Evolutionary conservation across 208 protist species (phyloP), one percentile per base, ranked within the genome.

Genomic region (Naegleria lovaniensis): DNA sequence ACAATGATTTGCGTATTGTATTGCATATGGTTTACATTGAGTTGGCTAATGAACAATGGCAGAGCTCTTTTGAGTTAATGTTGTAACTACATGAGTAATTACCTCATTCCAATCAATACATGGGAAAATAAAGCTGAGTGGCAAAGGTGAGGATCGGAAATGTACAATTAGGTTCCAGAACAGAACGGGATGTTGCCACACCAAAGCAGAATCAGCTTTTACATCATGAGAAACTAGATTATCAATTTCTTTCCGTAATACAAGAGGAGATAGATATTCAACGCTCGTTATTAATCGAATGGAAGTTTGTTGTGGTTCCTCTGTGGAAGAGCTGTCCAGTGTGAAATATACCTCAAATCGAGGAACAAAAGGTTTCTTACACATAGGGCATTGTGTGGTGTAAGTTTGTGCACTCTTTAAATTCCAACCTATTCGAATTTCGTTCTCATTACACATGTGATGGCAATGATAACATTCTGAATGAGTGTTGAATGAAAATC

Each of bases 111-210:
- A 90, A 22, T 90, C 55, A 67, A 90, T 43, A 6, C n/a, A 29
- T 19, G 89, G 89, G 7, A 90, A 41, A 29, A 90, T 22, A 87
- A 90, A 83, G 7, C 36, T 83, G 0, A 90, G n/a, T 29, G 89
- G 89, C 0, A 90, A 25, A 7, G 6, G 11, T n/a, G 29, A 40
- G 0, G 29, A 19, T 90, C 55, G 22, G 51, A 90, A 90, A 85
- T 90, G 89, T 29, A 67, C 7, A 15, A 90, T 83, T 7, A 90
- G 4, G 25, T 90, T 90, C 89, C 89, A 90, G 41, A 90, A 90
- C 6, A 90, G 22, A 9, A 87, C 13, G 19, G 89, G 89, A 83
- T 90, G 89, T 7, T 83, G 4, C 5, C 6, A 19, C 39, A 76
- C 38, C 15, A 90, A 36, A 15, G 6, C 5, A 38, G 25, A 51